Evolutionary conservation across 2,329 filamentous ascomycete genomes (phyloP), one percentile per base, ranked within the genome.

Genomic region (Ceratocystis colombiana): DNA sequence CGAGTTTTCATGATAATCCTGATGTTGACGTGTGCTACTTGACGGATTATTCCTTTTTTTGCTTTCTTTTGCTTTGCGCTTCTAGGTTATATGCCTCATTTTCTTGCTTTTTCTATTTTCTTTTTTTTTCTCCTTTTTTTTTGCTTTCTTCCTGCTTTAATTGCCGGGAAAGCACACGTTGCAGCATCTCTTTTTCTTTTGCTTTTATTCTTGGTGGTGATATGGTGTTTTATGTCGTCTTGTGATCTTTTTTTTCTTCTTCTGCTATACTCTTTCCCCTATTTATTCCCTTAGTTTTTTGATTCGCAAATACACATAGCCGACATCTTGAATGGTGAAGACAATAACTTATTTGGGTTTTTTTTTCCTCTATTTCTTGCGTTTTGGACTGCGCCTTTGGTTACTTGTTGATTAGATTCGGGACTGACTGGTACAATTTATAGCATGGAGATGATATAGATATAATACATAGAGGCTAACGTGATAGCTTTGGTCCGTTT

Each of bases 1-100:
- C 68, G 80, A 82, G 68, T 81, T 80, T 74, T 78, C 79, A 65
- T 79, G 72, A 76, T 50, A 41, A 62, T 59, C 28, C 55, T n/a
- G 30, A 33, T 37, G 55, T 41, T 57, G 25, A 59, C 55, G 55
- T 37, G 55, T 59, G 33, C 55, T 59, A 37, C 55, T 53, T 59
- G 55, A 17, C 30, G 55, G 55, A 41, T n/a, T 55, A 55, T 66
- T 57, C 37, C 15, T 45, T 15, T 8, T 45, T 37, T 44, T 45
- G 33, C 37, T 22, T 50, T 50, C 28, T 20, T 59, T 20, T 25
- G 44, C 28, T 41, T 55, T 48, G 28, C 50, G 10, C 37, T 20
- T 53, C 48, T 22, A 15, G 48, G 10, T 25, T 53, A 25, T 53
- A 53, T 22, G 48, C 15, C 48, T 53, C 45, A 25, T 55, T 66